These are phyloP conservation scores for Chrysanthemum lavandulifolium DNA, from an alignment of 129 eudicot genomes.

Conservation along the genomic window DNA sequence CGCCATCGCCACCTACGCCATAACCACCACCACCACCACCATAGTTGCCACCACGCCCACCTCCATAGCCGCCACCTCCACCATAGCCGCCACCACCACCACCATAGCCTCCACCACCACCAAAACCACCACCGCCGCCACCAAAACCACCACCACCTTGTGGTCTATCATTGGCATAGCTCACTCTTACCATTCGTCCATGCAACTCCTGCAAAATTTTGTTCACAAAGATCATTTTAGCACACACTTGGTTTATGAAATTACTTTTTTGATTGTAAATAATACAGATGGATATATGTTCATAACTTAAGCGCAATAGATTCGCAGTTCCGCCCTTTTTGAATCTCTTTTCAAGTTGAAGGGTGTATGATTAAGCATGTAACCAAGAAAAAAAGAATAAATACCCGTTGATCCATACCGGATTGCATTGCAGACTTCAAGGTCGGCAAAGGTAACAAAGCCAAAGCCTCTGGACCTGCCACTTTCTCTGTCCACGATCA, in stretches of 20 bases:
- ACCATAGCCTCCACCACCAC: slow-evolving; percentile 28
- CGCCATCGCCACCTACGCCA: slow-evolving; percentile 34
- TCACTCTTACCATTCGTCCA: slow-evolving; percentile 69
- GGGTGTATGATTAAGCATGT: not conserved
- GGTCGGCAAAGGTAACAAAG: slow-evolving; percentile 55
- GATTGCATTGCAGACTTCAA: slow-evolving; percentile 87
- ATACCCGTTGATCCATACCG: slow-evolving; percentile 84
- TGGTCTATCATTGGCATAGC: slow-evolving; percentile 68
- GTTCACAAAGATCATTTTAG: not conserved
- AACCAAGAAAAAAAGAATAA: not conserved
- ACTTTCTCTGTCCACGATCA: slow-evolving; percentile 72
- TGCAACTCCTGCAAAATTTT: slow-evolving; percentile 61
- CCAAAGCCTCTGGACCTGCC: slow-evolving; percentile 95
- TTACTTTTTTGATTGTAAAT: too few relatives aligned
- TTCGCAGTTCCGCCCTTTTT: not conserved
- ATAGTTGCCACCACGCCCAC: slow-evolving; percentile 19
- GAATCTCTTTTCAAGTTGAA: not conserved
- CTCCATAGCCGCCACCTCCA: slow-evolving; percentile 25
- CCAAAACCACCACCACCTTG: slow-evolving; percentile 23
- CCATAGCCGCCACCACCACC: slow-evolving; percentile 23
- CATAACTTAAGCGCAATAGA: not conserved
- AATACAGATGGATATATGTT: too few relatives aligned
- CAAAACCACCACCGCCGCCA: slow-evolving; percentile 24
- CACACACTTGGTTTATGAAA: not conserved
- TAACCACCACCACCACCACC: slow-evolving; percentile 27